Base-by-base conservation (phyloP, 257 asterid genomes). In the Solanum bulbocastanum region DNA sequence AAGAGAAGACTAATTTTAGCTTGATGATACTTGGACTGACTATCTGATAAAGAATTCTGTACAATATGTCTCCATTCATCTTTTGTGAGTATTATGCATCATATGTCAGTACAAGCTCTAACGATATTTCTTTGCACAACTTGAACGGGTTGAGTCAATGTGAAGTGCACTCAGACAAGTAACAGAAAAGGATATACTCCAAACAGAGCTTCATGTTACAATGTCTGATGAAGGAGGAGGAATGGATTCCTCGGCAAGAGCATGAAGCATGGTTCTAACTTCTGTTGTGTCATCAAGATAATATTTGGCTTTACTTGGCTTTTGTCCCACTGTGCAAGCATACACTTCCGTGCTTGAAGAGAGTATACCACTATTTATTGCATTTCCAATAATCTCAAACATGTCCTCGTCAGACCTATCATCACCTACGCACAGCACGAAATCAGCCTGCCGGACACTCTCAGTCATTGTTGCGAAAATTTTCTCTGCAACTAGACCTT, bases 341-440 rank as follows among this genome's bases (percentile, higher is more conserved):
- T 90, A 92, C 40, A 92, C 87, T 3, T 88, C 89, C 5, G 91
- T 25, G 42, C 78, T 87, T 37, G 88, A 73, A 11, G 91, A 91
- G 36, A 92, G 87, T 58, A 88, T 4, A 56, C 88, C 90, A 33
- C 35, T 66, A 37, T 86, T 84, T 44, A 88, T 79, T 11, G 92
- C 90, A 79, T 89, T 74, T 14, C 90, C 94, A 2, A 92, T 91
- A 39, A 85, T 85, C 88, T 92, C 95, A 88, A 92, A 92, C 95
- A 92, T 92, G 89, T 92, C 95, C 83, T 92, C 95, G 6, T 92
- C 95, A 6, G 95, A 92, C 90, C 95, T 89, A 84, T 92, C 95
- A 82, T 92, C 95, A 20, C 95, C 95, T 23, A 92, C 88, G 90
- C 95, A 92, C 83, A 91, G 83, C 87, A 92, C 90, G 39, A 92